These are phyloP conservation scores for Pythium coloratum DNA, from an alignment of 352 stramenopile species.

Conservation along the genomic window DNA sequence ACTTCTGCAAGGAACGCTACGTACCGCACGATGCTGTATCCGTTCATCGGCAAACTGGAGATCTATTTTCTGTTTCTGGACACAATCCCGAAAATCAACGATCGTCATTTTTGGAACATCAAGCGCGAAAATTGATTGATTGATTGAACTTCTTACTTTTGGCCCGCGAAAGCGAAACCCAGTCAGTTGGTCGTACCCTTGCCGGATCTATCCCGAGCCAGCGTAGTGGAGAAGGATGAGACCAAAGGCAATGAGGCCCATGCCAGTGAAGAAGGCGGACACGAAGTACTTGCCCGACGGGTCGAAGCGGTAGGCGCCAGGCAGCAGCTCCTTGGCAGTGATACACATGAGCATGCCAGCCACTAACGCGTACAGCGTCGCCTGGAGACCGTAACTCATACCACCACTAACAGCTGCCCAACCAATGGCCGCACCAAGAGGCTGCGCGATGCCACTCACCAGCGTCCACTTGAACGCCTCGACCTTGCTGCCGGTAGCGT, in stretches of 20 bases:
- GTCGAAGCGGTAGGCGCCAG: slow-evolving; percentile 90
- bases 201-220: slow-evolving; percentile 43
- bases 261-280: slow-evolving; percentile 80
- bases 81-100: too few relatives aligned
- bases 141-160: not conserved
- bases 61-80: too few relatives aligned
- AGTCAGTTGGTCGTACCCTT: not conserved
- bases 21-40: not conserved
- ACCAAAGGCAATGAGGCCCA: slow-evolving; percentile 89
- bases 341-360: slow-evolving; percentile 95
- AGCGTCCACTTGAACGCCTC: slow-evolving; percentile 92
- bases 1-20: not conserved
- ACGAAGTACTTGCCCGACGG: slow-evolving; percentile 87
- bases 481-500: slow-evolving; percentile 89
- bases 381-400: slow-evolving; percentile 71
- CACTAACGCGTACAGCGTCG: slow-evolving; percentile 90
- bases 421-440: slow-evolving; percentile 87
- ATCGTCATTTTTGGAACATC: not conserved
- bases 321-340: slow-evolving; percentile 87
- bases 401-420: slow-evolving; percentile 66
- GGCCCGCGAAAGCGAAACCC: not conserved
- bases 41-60: too few relatives aligned
- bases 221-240: slow-evolving; percentile 85
- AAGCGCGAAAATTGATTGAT: not conserved
- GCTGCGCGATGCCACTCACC: slow-evolving; percentile 87